These are phyloP conservation scores for Mucor indicus DNA, from an alignment of 371 early-diverging fungal species.

Conservation along the genomic window DNA sequence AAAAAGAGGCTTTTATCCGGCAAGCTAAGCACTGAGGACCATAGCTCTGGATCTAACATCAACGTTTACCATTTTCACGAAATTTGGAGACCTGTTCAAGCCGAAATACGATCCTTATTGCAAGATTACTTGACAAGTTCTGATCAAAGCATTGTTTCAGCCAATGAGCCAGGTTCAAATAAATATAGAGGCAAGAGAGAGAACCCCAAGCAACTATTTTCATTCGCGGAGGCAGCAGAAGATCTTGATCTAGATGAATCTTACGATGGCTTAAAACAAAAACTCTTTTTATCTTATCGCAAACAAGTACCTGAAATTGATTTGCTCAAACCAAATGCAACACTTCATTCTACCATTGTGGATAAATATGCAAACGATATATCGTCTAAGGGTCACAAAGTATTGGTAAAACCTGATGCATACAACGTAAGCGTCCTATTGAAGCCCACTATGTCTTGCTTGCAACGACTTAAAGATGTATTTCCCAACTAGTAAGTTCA, in stretches of 20 bases:
- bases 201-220: conserved; percentile 38
- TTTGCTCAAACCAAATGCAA: conserved; percentile 6
- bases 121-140: conserved; percentile 70
- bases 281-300: conserved; percentile 26
- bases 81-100: conserved; percentile 68
- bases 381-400: conserved; percentile 63
- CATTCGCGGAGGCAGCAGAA: conserved; percentile 36
- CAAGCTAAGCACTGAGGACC: too few relatives aligned
- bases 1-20: conserved; percentile 29
- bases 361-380: conserved; percentile 67
- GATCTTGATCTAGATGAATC: conserved; percentile 26
- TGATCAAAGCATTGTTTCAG: conserved; percentile 39
- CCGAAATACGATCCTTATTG: conserved; percentile 66
- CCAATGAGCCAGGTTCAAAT: conserved; percentile 12
- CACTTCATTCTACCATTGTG: conserved; percentile 46
- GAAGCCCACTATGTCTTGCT: conserved; percentile 66
- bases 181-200: conserved; percentile 26
- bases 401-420: conserved; percentile 67
- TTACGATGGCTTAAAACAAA: conserved; percentile 37
- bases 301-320: conserved; percentile 35
- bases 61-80: conserved; percentile 54
- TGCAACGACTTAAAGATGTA: conserved; percentile 54
- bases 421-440: conserved; percentile 70
- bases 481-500: conserved; percentile 55
- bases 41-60: conserved; percentile 17